Evolutionary conservation across 768 basidiomycete genomes (phyloP).

Genomic region (Hygrophorus russula): DNA sequence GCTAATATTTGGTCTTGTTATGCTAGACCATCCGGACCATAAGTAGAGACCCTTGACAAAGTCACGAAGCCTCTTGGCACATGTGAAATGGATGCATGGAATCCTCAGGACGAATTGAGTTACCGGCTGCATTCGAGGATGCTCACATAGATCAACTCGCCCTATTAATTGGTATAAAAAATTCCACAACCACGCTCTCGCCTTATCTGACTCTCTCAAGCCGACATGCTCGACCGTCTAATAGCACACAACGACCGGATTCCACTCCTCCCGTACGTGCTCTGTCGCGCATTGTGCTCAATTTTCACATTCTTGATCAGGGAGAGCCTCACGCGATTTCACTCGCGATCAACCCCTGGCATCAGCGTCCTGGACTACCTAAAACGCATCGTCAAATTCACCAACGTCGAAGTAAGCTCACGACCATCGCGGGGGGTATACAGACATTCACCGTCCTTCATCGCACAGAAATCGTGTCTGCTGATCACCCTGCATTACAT

Average conservation of each 20-base stretch:
- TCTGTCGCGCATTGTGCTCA: constrained; percentile 10
- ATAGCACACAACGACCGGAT: constrained; percentile 96
- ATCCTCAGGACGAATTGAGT: constrained; percentile 62
- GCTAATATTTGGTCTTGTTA: too few relatives aligned
- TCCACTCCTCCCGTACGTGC: constrained; percentile 70
- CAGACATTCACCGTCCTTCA: not conserved
- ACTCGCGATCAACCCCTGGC: constrained; percentile 82
- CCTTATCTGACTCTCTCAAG: constrained; percentile 29
- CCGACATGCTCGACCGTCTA: constrained; percentile 93
- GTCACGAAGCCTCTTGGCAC: constrained; percentile 16
- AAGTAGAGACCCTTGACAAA: constrained; percentile 4
- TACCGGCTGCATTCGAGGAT: constrained; percentile 79
- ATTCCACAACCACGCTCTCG: constrained; percentile 3
- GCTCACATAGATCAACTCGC: constrained; percentile 76
- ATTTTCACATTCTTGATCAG: constrained; percentile 24
- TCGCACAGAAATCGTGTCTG: constrained; percentile 59
- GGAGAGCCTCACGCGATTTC: constrained; percentile 89
- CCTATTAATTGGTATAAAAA: constrained; percentile 69
- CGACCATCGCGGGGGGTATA: constrained; percentile 6
- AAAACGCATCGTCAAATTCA: constrained; percentile 86
- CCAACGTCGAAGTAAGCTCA: constrained; percentile 80
- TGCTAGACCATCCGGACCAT: not conserved
- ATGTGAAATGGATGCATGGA: constrained; percentile 80
- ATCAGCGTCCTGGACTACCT: constrained; percentile 91
- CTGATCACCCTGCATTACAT: constrained; percentile 82